Evolutionary conservation across 805 yeast genomes (phyloP), one percentile per base, ranked within the genome.

Genomic region (Candida sithepensis): DNA sequence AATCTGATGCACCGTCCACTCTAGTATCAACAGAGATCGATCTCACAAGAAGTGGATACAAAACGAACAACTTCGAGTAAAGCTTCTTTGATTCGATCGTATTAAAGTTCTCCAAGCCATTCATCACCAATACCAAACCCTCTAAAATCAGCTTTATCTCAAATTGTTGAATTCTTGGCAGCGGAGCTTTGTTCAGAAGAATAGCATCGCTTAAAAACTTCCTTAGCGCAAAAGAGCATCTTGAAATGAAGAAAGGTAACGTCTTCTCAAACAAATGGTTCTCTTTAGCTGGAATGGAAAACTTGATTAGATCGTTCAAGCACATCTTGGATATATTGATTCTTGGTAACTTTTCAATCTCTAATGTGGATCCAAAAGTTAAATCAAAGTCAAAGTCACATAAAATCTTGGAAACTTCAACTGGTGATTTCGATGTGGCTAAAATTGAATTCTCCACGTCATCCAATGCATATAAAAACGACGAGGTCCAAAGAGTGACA

Each of bases 311-410:
- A 65, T 84, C 78, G 21, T 63, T 58, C 36, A 91, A 66, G 58
- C 96, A 85, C 21, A 65, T 59, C 40, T 76, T 65, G 14, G 90
- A 75, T 33, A 85, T 72, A 5, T 61, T 51, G 12, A 68, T 67
- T 48, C 84, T 78, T 1, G 75, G 64, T 20, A 73, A 62, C 10
- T 70, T 57, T 1, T 55, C 56, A 1, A 83, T 62, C 2, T 77
- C 74, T 34, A 74, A 73, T 0, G 92, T 84, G 0, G 87, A 73
- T 1, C 94, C 94, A 55, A 75, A 79, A n/a, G 75, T 68, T 8
- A 73, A 72, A 9, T 73, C 75, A 46, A 77, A 73, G 13, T 74
- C 66, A 48, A 75, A 75, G 1, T 59, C 47, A 2, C 73, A 61
- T 3, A 82, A 56, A 10, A 57, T 60, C 10, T 60, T 51, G 2